These are phyloP conservation scores for Venturia oleaginea DNA, from an alignment of 2,329 filamentous ascomycete genomes.

Conservation along the genomic window DNA sequence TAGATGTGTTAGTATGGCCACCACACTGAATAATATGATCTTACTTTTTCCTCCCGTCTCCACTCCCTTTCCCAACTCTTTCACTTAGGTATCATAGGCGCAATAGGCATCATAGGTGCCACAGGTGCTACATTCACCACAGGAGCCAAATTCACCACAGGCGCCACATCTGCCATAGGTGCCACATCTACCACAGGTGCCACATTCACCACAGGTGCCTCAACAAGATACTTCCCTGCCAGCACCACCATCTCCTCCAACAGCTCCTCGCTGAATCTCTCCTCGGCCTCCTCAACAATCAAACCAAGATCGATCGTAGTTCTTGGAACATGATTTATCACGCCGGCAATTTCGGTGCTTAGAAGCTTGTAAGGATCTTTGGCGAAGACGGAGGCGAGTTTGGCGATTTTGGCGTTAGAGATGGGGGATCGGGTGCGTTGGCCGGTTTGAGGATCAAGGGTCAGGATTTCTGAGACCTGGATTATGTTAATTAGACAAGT, in stretches of 20 bases:
- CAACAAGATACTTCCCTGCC: neutral
- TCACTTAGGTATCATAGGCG: too few relatives aligned
- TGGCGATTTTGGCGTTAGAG: slow-evolving; percentile 3
- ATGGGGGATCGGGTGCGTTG: neutral
- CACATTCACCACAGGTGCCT: neutral
- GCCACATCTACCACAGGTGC: too few relatives aligned
- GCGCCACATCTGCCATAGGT: too few relatives aligned
- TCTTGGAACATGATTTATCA: slow-evolving; percentile 19
- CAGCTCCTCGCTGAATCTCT: slow-evolving; percentile 50
- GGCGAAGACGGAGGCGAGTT: neutral
- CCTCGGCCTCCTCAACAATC: slow-evolving; percentile 56
- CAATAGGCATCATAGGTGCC: too few relatives aligned
- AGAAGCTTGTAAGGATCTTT: neutral
- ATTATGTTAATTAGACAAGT: neutral
- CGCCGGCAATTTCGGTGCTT: slow-evolving; percentile 15
- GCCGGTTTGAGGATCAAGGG: neutral
- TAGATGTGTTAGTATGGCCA: too few relatives aligned
- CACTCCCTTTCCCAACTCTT: neutral
- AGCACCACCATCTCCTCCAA: slow-evolving; percentile 35
- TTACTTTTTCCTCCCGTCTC: neutral
- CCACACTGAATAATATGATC: too few relatives aligned
- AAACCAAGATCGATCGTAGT: slow-evolving; percentile 45
- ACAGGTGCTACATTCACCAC: too few relatives aligned
- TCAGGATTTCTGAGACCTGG: neutral
- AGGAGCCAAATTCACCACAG: too few relatives aligned